Evolutionary conservation across 2,329 filamentous ascomycete genomes (phyloP).

Genomic region (Penicillium italicum): DNA sequence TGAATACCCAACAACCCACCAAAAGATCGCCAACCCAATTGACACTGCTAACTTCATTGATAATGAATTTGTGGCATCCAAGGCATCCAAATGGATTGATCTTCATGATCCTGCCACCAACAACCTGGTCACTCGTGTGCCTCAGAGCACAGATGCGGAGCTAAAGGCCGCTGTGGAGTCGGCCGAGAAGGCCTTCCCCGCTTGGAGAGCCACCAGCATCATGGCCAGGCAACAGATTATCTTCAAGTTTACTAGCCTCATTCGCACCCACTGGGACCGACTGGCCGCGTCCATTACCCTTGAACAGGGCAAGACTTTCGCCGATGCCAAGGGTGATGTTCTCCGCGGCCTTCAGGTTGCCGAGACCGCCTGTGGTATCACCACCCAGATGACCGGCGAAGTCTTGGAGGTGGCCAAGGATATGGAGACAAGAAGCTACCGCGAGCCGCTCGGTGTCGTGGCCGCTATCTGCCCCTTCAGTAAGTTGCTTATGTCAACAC

Average conservation of each 20-base stretch:
- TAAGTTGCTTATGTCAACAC: conserved; percentile 34
- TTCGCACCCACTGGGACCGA: conserved; percentile 63
- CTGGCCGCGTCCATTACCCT: conserved; percentile 63
- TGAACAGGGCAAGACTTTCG: conserved; percentile 67
- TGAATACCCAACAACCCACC: conserved; percentile 56
- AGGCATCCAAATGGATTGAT: conserved; percentile 61
- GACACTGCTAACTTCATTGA: conserved; percentile 63
- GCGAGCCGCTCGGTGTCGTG: conserved; percentile 62
- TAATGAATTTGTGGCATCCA: conserved; percentile 58
- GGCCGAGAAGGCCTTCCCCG: conserved; percentile 61
- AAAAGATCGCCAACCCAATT: conserved; percentile 52
- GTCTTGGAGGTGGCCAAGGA: conserved; percentile 67
- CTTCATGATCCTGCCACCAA: conserved; percentile 64
- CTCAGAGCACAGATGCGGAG: conserved; percentile 63
- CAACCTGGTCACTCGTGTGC: conserved; percentile 63
- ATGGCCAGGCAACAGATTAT: conserved; percentile 61
- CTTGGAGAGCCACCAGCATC: conserved; percentile 59
- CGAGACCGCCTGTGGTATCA: conserved; percentile 65
- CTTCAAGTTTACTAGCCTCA: conserved; percentile 63
- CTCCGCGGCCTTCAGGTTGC: conserved; percentile 64
- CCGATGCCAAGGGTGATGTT: conserved; percentile 64
- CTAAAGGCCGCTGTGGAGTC: conserved; percentile 59
- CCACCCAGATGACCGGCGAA: conserved; percentile 62
- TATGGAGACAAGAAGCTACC: conserved; percentile 66
- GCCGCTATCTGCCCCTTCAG: conserved; percentile 66